Base-by-base conservation (phyloP, 2,329 filamentous ascomycete genomes). In the Talaromyces sp. region DNA sequence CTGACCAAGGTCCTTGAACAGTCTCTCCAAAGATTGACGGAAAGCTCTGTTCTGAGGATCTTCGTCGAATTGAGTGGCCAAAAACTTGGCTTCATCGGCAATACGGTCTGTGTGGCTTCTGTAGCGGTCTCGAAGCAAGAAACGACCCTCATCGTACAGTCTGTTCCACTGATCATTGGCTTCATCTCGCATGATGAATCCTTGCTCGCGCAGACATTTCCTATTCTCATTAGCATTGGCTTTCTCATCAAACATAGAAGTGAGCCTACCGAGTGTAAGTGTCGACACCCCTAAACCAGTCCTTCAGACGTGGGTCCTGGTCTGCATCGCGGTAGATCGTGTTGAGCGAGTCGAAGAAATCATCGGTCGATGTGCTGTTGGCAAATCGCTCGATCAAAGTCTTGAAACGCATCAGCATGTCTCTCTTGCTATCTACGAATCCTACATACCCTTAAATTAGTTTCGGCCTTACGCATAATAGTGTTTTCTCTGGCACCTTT, bases 331-430 rank as follows among this genome's bases (percentile, higher is more conserved):
- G 82, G 82, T 98, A 98, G 71, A 99, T 89, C 69, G 88, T 86
- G 70, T 93, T 89, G 77, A 99, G 89, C 0, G 93, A 88, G 19
- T 91, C 88, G 81, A 95, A 92, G 3, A 98, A 82, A 70, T 96
- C 92, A 69, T 96, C 90, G 38, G 89, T 88, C 0, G 93, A 97
- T 8, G 95, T 98, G 73, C 89, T 89, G 78, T 99, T 98, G 75
- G 95, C 95, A 72, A 97, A 98, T 58, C 95, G 91, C 83, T 98
- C 95, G 70, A 99, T 89, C 22, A 99, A 83, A 8, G 88, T 92
- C 87, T 91, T 83, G 22, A 81, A 78, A 56, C 77, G 72, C 70
- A 80, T 86, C 78, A 86, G 83, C 81, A 79, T 78, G 72, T 79
- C 72, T 72, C 75, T 71, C 69, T 75, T 79, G 69, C 69, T 74